Evolutionary conservation across 2,329 filamentous ascomycete genomes (phyloP).

Genomic region (Cucurbitaria berberidis): DNA sequence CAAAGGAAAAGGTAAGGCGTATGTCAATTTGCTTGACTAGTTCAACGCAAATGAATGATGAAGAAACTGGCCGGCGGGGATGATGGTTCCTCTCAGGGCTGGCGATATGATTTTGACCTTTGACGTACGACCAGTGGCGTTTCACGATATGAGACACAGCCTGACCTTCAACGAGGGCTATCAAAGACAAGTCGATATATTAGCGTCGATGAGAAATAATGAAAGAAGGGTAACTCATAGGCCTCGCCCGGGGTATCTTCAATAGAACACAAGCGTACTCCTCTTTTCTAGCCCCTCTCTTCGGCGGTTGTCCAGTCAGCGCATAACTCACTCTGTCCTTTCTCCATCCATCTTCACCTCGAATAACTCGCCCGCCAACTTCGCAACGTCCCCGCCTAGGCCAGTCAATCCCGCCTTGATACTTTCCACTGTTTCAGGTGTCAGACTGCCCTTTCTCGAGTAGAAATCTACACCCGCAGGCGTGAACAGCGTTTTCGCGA

Average conservation of each 20-base stretch:
- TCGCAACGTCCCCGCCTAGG: constrained; percentile 60
- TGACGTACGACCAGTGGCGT: neutral
- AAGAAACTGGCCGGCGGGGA: neutral
- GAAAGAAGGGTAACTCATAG: neutral
- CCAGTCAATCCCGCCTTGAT: constrained; percentile 63
- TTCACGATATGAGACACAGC: neutral
- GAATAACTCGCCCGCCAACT: constrained; percentile 60
- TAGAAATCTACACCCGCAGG: constrained; percentile 83
- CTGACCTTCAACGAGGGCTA: neutral
- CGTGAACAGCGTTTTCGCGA: constrained; percentile 82
- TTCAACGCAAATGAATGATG: neutral
- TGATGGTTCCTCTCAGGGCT: neutral
- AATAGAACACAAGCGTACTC: neutral
- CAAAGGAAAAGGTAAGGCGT: neutral
- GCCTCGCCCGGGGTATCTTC: constrained; percentile 16
- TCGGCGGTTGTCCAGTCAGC: neutral
- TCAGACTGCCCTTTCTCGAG: constrained; percentile 65
- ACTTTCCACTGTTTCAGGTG: constrained; percentile 60
- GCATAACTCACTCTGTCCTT: constrained; percentile 15
- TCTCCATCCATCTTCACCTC: constrained; percentile 45
- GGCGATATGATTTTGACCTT: neutral
- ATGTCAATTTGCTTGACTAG: constrained; percentile 23
- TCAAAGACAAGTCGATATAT: neutral
- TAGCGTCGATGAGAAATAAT: neutral
- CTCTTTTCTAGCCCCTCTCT: neutral